These are phyloP conservation scores for Colletotrichum sp. DNA, from an alignment of 2,329 filamentous ascomycete species.

Conservation along the genomic window DNA sequence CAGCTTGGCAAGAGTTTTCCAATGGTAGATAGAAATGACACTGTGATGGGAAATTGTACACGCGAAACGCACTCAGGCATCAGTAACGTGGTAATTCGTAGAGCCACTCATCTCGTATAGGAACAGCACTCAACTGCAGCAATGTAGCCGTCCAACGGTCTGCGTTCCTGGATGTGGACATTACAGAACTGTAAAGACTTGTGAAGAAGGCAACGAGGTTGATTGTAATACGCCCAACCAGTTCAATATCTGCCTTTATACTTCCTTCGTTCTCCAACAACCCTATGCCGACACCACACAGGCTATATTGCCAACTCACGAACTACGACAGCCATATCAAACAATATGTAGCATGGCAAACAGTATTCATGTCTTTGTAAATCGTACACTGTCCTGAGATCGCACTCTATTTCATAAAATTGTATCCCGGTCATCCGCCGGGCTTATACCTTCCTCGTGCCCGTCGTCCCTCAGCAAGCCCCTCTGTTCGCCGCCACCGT, in stretches of 20 bases:
- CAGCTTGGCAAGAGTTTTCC: neutral
- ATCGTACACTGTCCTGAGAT: neutral
- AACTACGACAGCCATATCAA: neutral
- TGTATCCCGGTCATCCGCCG: slow-evolving; percentile 12
- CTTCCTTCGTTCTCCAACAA: neutral
- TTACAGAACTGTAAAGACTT: neutral
- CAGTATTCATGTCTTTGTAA: neutral
- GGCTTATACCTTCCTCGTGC: slow-evolving; percentile 35
- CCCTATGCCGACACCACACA: neutral
- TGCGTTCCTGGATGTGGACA: neutral
- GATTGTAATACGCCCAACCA: neutral
- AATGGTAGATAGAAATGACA: neutral
- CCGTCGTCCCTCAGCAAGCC: slow-evolving; percentile 44
- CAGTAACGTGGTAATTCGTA: neutral
- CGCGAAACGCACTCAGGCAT: neutral
- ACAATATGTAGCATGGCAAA: neutral
- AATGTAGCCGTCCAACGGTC: neutral
- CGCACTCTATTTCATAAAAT: slow-evolving; percentile 18
- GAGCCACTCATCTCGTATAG: neutral
- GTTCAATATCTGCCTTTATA: neutral
- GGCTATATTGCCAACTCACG: neutral
- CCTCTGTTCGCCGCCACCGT: slow-evolving; percentile 44
- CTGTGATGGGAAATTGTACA: neutral
- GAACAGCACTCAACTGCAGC: neutral
- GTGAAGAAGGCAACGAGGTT: neutral